phyloP scores from a whole-genome alignment of 495 filamentous ascomycete species.

The Tuber umbilicatum region DNA sequence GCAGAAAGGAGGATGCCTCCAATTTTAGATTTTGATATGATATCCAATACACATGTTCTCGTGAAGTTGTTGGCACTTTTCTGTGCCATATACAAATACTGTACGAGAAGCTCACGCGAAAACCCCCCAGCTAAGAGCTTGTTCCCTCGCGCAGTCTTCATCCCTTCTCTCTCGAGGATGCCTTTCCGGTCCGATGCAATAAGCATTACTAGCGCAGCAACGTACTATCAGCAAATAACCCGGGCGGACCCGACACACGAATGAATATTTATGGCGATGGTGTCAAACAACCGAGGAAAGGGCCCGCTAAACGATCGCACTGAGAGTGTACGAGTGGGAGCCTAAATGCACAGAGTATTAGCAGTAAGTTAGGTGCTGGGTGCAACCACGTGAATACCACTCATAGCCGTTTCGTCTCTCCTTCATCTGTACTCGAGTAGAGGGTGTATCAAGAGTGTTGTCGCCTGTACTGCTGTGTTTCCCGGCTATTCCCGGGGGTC shows the following conservation, averaged over 20 bases:
- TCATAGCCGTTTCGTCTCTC: not conserved
- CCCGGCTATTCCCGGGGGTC: not conserved
- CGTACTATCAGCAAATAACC: too few species aligned
- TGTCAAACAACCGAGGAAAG: not conserved
- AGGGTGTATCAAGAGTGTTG: not conserved
- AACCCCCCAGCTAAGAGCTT: not conserved
- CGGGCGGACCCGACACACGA: not conserved
- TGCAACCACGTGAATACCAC: not conserved
- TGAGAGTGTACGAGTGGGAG: not conserved
- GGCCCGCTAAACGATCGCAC: not conserved
- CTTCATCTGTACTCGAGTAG: not conserved
- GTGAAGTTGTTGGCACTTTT: not conserved
- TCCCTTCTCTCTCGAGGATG: not conserved
- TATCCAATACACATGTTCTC: not conserved
- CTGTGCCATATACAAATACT: not conserved
- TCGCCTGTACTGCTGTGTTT: too few species aligned
- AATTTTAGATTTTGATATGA: not conserved
- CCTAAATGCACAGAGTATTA: not conserved
- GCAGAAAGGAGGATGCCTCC: not conserved
- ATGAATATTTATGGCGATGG: not conserved
- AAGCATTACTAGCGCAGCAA: too few species aligned
- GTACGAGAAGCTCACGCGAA: not conserved
- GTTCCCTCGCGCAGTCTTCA: not conserved
- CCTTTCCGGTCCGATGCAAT: not conserved
- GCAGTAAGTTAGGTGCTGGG: too few species aligned